Evolutionary conservation across 768 basidiomycete genomes (phyloP).

Genomic region (Suillus paluster): DNA sequence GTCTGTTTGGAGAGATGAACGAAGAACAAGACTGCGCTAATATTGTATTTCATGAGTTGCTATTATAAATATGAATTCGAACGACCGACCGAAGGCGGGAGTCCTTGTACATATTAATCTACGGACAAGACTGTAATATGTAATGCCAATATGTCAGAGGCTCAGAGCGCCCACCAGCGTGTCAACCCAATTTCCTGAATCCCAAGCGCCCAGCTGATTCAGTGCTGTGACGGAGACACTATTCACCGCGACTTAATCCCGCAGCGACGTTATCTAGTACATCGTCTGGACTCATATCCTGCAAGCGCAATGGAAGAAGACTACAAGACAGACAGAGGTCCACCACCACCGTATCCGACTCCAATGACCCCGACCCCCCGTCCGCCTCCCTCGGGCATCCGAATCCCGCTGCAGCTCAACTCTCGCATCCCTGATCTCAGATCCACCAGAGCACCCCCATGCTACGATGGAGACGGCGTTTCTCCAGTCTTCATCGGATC

Average conservation of each 20-base stretch:
- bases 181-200: too few relatives aligned
- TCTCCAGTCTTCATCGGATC: conserved; percentile 75
- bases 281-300: neutral
- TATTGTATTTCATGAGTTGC: too few relatives aligned
- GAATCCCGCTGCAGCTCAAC: conserved; percentile 55
- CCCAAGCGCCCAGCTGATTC: too few relatives aligned
- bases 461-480: conserved; percentile 57
- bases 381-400: conserved; percentile 68
- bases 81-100: too few relatives aligned
- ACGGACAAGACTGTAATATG: too few relatives aligned
- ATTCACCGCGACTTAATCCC: neutral
- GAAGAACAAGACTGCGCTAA: too few relatives aligned
- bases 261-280: neutral
- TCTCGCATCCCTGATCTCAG: conserved; percentile 43
- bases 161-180: too few relatives aligned
- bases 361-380: neutral
- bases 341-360: neutral
- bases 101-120: too few relatives aligned
- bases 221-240: too few relatives aligned
- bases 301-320: neutral
- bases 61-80: too few relatives aligned
- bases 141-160: too few relatives aligned
- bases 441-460: conserved; percentile 54
- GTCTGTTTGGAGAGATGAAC: too few relatives aligned
- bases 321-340: neutral